Evolutionary conservation across 495 filamentous ascomycete species (phyloP), one percentile per base, ranked within the genome.

Genomic region (Penicillium herquei): DNA sequence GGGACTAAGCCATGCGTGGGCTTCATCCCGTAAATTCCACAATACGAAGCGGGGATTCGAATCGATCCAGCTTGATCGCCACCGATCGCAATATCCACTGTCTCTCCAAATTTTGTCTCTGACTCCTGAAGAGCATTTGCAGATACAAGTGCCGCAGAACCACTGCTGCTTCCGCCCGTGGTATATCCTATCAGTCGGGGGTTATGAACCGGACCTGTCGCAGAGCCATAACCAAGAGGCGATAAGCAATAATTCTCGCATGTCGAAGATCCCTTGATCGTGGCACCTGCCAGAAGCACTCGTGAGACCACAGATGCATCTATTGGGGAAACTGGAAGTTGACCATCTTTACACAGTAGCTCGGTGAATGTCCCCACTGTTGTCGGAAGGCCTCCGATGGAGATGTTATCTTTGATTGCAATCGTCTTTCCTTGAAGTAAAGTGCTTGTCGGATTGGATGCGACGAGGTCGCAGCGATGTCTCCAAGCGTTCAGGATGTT

Each of bases 51-150:
- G 1, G 82, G 83, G 2, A 83, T 74, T 5, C 81, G 73, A 7
- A 86, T 74, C 4, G 75, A 79, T 0, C 82, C 83, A 10, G 75
- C 83, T 56, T 84, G 82, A 57, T 86, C 83, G 6, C 75, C 75
- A 1, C 82, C 82, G 39, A 86, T 77, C 8, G 76, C 74, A 11
- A 84, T 61, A 39, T 84, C 81, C 7, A 80, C 77, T 3, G 69
- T 72, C 31, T 72, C 59, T 57, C 70, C 49, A 31, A 34, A 47
- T 26, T 26, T 26, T 0, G 57, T 34, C 4, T 2, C 2, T 62
- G 67, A 42, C 62, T 74, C 32, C 66, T 71, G 14, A 76, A 69
- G 14, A 70, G 69, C 71, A 4, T 66, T 40, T 58, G 69, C n/a
- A 3, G 68, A 77, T 1, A 85, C 74, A 1, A 85, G 72, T 0